Percentiles rank a stretch among this genome's conserved stretches.
These are phyloP conservation scores for Aspergillus novoparasiticus DNA, from an alignment of 2,329 filamentous ascomycete species.

Conservation along the genomic window DNA sequence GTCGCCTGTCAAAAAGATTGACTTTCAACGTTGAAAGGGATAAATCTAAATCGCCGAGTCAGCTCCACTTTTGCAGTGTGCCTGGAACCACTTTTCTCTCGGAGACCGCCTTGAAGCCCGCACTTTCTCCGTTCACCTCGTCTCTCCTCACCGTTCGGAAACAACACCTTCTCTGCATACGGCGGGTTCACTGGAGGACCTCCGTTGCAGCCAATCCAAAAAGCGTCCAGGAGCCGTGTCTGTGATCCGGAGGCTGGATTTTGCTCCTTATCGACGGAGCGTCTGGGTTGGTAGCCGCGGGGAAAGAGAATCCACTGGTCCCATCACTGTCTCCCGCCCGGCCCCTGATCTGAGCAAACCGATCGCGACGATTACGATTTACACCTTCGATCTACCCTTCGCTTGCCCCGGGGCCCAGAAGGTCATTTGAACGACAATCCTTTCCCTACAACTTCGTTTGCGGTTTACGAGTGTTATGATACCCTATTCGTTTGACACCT, in stretches of 20 bases:
- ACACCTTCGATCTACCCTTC: neutral
- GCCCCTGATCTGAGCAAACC: slow-evolving; percentile 16
- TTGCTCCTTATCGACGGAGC: slow-evolving; percentile 11
- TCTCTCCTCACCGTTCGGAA: neutral
- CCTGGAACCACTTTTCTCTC: slow-evolving; percentile 6
- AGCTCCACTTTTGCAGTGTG: slow-evolving; percentile 3
- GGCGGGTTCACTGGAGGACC: neutral
- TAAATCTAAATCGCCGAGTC: neutral
- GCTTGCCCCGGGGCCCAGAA: neutral
- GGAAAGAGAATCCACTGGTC: slow-evolving; percentile 13
- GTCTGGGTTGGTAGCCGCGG: slow-evolving; percentile 14
- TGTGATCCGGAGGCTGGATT: neutral
- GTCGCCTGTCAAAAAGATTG: slow-evolving; percentile 10
- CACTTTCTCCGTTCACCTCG: neutral
- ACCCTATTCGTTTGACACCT: slow-evolving; percentile 17
- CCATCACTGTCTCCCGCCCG: slow-evolving; percentile 9
- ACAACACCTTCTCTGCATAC: neutral
- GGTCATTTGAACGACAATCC: neutral
- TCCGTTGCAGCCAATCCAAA: neutral
- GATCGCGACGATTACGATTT: slow-evolving; percentile 3
- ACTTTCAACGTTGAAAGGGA: slow-evolving; percentile 5
- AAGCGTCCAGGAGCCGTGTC: neutral
- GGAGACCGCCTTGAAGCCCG: slow-evolving; percentile 4
- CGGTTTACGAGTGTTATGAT: slow-evolving; percentile 16
- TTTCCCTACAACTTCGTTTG: neutral